Conservation (phyloP, 345 rosid genomes). For the Arabis alpina region DNA sequence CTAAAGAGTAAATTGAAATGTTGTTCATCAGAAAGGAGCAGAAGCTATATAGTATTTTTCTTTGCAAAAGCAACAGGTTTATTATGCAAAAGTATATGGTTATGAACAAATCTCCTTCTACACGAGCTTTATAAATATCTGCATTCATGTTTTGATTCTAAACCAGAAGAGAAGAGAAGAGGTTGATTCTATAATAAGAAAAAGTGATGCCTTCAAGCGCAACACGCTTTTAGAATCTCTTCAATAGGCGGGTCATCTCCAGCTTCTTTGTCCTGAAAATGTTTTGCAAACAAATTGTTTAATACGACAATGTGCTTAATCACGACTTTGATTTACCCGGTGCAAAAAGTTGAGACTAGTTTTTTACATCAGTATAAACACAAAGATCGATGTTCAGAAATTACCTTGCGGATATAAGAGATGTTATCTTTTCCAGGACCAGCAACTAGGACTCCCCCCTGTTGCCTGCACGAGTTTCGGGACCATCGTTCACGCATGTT, state of each 20-base stretch:
- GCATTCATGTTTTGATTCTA: background rate
- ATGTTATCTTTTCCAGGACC: slow-evolving; percentile 85
- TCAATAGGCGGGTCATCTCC: slow-evolving; percentile 85
- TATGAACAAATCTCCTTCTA: background rate
- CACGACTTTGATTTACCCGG: background rate
- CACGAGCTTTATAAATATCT: background rate
- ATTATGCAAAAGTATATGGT: background rate
- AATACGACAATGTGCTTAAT: background rate
- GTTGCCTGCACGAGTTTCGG: slow-evolving; percentile 65
- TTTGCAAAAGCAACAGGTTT: slow-evolving; percentile 1
- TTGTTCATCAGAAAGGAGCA: background rate
- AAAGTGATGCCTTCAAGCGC: slow-evolving; percentile 50
- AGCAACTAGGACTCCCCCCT: slow-evolving; percentile 91
- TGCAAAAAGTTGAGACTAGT: background rate
- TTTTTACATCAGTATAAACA: background rate
- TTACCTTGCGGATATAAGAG: slow-evolving; percentile 76
- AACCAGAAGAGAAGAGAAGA: background rate
- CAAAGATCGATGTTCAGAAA: background rate
- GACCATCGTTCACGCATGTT: background rate
- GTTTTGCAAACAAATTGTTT: background rate
- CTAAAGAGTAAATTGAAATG: background rate
- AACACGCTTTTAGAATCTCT: slow-evolving; percentile 73
- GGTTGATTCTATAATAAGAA: background rate
- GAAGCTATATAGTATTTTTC: background rate
- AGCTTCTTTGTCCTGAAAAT: slow-evolving; percentile 83